phyloP scores from a whole-genome alignment of 2,329 filamentous ascomycete species.

The Xylariales sp. region DNA sequence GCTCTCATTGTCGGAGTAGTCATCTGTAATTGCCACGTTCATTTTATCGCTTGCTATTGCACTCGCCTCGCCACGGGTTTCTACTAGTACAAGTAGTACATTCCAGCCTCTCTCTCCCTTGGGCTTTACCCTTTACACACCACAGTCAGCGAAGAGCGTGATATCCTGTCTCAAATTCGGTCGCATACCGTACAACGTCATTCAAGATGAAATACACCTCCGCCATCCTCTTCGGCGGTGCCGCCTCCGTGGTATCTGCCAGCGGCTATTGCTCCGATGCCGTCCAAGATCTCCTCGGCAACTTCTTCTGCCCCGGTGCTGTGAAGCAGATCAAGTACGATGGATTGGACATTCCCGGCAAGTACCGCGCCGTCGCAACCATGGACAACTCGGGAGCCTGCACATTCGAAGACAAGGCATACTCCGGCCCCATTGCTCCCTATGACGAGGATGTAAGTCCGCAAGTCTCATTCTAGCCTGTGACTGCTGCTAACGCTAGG shows the following conservation, averaged over 20 bases:
- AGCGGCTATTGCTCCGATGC: conserved; percentile 41
- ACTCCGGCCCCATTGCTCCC: conserved; percentile 72
- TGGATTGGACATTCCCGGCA: conserved; percentile 68
- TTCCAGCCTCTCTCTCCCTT: conserved; percentile 22
- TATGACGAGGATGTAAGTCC: conserved; percentile 75
- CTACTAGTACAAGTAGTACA: conserved; percentile 17
- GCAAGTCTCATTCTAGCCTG: neutral
- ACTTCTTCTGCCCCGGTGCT: conserved; percentile 45
- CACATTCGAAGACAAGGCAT: conserved; percentile 61
- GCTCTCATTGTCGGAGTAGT: conserved; percentile 34
- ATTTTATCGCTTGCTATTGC: conserved; percentile 27
- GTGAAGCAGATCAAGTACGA: conserved; percentile 76
- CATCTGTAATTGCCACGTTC: conserved; percentile 42
- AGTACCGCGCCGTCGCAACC: conserved; percentile 71
- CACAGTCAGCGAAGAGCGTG: conserved; percentile 6
- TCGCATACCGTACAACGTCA: conserved; percentile 6
- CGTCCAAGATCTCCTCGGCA: conserved; percentile 43
- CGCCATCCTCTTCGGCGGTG: conserved; percentile 44
- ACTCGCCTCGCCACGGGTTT: conserved; percentile 14
- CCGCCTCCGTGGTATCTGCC: conserved; percentile 45
- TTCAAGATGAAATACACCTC: conserved; percentile 46
- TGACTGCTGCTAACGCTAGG: conserved; percentile 30
- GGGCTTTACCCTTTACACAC: conserved; percentile 12
- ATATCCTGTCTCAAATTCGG: conserved; percentile 13
- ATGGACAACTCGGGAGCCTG: conserved; percentile 71